Evolutionary conservation across 2,329 filamentous ascomycete genomes (phyloP).

Genomic region (Metarhizium rileyi): DNA sequence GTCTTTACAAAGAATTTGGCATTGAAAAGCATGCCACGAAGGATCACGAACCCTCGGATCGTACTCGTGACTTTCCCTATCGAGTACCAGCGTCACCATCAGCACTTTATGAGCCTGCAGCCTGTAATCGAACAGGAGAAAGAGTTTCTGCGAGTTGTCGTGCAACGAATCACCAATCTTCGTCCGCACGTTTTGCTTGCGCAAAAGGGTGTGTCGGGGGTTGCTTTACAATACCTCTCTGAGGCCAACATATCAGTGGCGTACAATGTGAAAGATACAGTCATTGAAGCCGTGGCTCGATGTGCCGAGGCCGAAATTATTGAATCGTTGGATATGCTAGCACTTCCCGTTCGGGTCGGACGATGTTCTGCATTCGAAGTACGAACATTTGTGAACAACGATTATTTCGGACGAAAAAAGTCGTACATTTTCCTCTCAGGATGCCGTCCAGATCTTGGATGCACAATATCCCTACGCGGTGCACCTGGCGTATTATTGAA

Average conservation of each 20-base stretch:
- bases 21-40: conserved; percentile 89
- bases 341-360: conserved; percentile 62
- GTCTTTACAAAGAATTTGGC: conserved; percentile 97
- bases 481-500: conserved; percentile 60
- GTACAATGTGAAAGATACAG: conserved; percentile 93
- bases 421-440: conserved; percentile 94
- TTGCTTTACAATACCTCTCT: conserved; percentile 80
- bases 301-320: conserved; percentile 90
- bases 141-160: conserved; percentile 84
- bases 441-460: conserved; percentile 80
- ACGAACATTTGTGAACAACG: conserved; percentile 82
- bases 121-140: conserved; percentile 94
- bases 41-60: conserved; percentile 74
- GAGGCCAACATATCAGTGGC: conserved; percentile 86
- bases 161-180: conserved; percentile 80
- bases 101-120: conserved; percentile 95
- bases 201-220: conserved; percentile 82
- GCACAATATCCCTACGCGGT: conserved; percentile 85
- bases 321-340: conserved; percentile 88
- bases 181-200: conserved; percentile 82
- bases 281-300: conserved; percentile 87
- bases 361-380: conserved; percentile 84
- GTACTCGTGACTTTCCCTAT: conserved; percentile 91
- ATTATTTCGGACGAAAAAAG: conserved; percentile 67
- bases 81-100: conserved; percentile 80